phyloP scores from a whole-genome alignment of 257 asterid genomes.

The Forsythia suspensa region DNA sequence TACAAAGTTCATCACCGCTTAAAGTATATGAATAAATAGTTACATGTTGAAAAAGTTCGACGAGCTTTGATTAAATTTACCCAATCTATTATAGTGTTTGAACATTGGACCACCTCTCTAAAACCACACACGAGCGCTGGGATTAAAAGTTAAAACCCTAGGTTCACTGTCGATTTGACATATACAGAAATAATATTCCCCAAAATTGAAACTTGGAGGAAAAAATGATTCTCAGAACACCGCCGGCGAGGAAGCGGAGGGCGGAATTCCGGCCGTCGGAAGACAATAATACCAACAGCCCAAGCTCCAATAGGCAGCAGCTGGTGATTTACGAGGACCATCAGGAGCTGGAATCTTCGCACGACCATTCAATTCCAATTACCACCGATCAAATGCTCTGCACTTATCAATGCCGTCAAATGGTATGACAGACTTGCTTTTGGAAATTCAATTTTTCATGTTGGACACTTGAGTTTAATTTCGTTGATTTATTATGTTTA shows the following conservation, averaged over 20 bases:
- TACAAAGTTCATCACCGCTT: too few species aligned
- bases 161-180: background rate
- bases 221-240: conserved; percentile 79
- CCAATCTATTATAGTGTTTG: too few species aligned
- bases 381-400: conserved; percentile 87
- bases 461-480: background rate
- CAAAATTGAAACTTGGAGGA: background rate
- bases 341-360: conserved; percentile 55
- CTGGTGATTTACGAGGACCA: conserved; percentile 74
- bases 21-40: too few species aligned
- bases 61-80: too few species aligned
- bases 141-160: conserved; percentile 30
- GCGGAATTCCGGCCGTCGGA: conserved; percentile 55
- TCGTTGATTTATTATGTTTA: background rate
- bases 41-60: too few species aligned
- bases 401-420: conserved; percentile 97
- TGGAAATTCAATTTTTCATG: conserved; percentile 4
- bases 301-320: conserved; percentile 49
- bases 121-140: background rate
- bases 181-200: background rate
- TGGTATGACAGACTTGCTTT: conserved; percentile 45
- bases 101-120: too few species aligned
- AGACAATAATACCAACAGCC: conserved; percentile 42
- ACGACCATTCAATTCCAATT: conserved; percentile 40
- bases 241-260: conserved; percentile 77